phyloP scores from a whole-genome alignment of 2,329 filamentous ascomycete genomes.

The Pochonia chlamydosporia region DNA sequence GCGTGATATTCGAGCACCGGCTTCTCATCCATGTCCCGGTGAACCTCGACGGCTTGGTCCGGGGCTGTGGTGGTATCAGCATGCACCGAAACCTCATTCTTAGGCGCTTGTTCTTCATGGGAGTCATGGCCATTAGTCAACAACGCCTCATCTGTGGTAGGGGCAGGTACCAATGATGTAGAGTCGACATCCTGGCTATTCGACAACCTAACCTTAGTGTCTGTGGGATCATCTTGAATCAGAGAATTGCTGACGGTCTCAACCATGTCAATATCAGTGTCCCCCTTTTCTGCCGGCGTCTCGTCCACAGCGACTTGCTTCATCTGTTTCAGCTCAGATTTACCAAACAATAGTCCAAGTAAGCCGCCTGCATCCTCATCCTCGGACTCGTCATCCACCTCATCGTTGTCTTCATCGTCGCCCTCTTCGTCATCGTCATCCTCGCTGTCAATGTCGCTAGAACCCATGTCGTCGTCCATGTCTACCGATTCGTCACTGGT shows the following conservation, averaged over 20 bases:
- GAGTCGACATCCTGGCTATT: conserved; percentile 20
- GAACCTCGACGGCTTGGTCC: neutral
- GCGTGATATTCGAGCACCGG: neutral
- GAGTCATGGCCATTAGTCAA: neutral
- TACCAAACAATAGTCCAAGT: conserved; percentile 53
- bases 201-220: conserved; percentile 15
- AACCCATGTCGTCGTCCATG: conserved; percentile 62
- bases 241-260: neutral
- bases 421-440: conserved; percentile 28
- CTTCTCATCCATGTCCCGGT: neutral
- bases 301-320: conserved; percentile 31
- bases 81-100: neutral
- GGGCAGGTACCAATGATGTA: neutral
- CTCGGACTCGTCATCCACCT: conserved; percentile 38
- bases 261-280: conserved; percentile 15
- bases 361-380: conserved; percentile 39
- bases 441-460: conserved; percentile 43
- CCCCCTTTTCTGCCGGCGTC: conserved; percentile 12
- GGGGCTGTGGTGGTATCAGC: neutral
- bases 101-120: neutral
- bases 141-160: conserved; percentile 3
- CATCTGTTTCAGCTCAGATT: conserved; percentile 50
- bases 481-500: conserved; percentile 61
- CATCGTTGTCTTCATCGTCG: conserved; percentile 32
- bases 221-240: neutral